Base-by-base conservation (phyloP, 768 basidiomycete genomes). In the Termitomyces sp. region DNA sequence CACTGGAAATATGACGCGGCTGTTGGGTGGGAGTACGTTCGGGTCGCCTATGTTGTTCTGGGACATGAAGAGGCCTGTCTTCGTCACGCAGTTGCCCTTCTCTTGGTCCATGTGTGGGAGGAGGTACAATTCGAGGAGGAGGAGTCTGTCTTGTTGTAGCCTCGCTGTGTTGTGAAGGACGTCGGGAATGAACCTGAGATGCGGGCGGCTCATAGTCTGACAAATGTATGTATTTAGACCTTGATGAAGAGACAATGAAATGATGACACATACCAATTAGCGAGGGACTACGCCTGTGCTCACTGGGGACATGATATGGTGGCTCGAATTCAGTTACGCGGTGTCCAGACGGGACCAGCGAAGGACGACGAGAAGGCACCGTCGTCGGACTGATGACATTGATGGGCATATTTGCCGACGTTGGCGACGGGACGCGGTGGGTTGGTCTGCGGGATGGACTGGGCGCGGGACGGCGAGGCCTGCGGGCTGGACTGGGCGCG, bases 321-420 rank as follows among this genome's bases (percentile, higher is more conserved):
- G 57, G 52, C 5, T 57, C 60, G 25, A 59, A 42, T 10, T 23
- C 16, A 8, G 30, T 32, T 5, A 42, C 25, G 5, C 28, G 52
- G 19, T 56, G 59, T 30, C 48, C 48, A 21, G 53, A 62, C 14
- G 62, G 62, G 35, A 62, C 41, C 9, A 62, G 63, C 17, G 58
- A 47, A 21, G 40, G 19, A 30, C 30, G 50, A 37, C 30, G 55
- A 25, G 63, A 54, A 12, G 34, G 40, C 11, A 45, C 28, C 27
- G 59, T 46, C 5, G 64, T 60, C 35, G 64, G 49, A 52, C 64
- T 49, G 17, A 61, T 41, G 19, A 68, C 52, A 27, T 54, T 53
- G 14, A 66, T 62, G 14, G 55, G 61, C 23, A 57, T n/a, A n/a
- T n/a, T n/a, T n/a, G n/a, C n/a, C n/a, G n/a, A n/a, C n/a, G n/a